Base-by-base conservation (phyloP, 495 filamentous ascomycete species). In the Parachaetomium inaequale region DNA sequence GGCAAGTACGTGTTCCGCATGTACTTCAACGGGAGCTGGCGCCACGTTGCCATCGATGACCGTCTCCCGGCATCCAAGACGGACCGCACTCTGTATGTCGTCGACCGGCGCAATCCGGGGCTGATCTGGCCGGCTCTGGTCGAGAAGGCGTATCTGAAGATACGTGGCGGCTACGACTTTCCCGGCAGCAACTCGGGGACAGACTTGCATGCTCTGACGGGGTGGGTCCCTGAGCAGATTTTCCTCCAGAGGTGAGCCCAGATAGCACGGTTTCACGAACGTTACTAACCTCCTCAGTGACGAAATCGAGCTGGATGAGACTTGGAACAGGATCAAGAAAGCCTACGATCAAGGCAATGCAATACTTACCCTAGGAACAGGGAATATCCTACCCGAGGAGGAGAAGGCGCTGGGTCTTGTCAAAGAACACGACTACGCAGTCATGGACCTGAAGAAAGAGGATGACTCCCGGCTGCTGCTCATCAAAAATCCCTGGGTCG, bases 141-240 rank as follows among this genome's bases (percentile, higher is more conserved):
- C 36, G 94, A 99, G 73, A 99, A 99, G 70, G 94, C 94, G 4
- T 99, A 98, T 63, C 77, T 99, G n/a, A 99, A 98, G 76, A 83
- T 98, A 8, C 84, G 92, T 23, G 95, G 95, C 34, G 95, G 94
- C 34, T 99, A 99, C 72, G 91, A 98, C 65, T 98, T 99, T 66
- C 94, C 94, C 2, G 94, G 94, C n/a, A 97, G 93, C 67, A 97
- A 99, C 70, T 97, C 93, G 3, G 92, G 90, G 2, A 96, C 93
- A 7, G 94, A 99, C 71, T 75, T 99, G 3, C 90, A 90, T 78
- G 86, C 93, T 14, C 73, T 99, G 52, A 95, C 89, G 2, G 93
- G 93, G 31, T 99, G 94, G 94, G 91, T 99, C 59, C 94, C 94
- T 0, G 93, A 99, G 73, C 94, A 99, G 68, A 75, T 98, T 4